Base-by-base conservation (phyloP, 2,329 filamentous ascomycete genomes). In the Didymella segeticola region DNA sequence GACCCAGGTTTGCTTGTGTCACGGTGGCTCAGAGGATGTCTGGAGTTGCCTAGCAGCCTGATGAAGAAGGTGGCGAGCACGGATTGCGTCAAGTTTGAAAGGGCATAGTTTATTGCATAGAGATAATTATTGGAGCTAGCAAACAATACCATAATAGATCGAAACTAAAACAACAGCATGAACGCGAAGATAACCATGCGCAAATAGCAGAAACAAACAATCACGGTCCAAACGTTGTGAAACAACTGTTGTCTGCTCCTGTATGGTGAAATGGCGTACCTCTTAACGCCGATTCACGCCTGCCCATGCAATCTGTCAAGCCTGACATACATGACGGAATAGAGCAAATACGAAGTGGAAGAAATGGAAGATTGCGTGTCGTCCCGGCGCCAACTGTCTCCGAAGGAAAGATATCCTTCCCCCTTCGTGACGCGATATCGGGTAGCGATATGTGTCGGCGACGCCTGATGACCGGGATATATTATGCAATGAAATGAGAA, bases 401-500 rank as follows among this genome's bases (percentile, higher is more conserved):
- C 47, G 20, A 47, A 46, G 42, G 19, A 30, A 46, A 31, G 52
- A 47, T 27, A 5, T 9, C 42, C 52, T 31, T 47, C 42, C 45
- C 23, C 31, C 45, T 42, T 39, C 19, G 31, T 26, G 39, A 39
- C 12, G 26, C 31, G 33, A 22, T 34, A 14, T 22, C 34, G 43
- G 45, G 22, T 33, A 30, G 41, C 26, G 30, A 17, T 23, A 17
- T 43, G 31, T 53, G 58, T 54, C 52, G 58, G 52, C 53, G 55
- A 66, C 58, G 64, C 66, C 64, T 41, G 37, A 48, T 56, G 57
- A 34, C 47, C 22, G 5, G 57, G 49, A 64, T 15, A 70, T 63
- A 61, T 64, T 71, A 73, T 67, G 66, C 64, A 69, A 70, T 43
- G 66, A 69, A 56, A 68, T 53, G 58, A 62, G 58, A 58, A 60